Evolutionary conservation across 2,329 filamentous ascomycete species (phyloP), one percentile per base, ranked within the genome.

Genomic region (Aspergillus sp.): DNA sequence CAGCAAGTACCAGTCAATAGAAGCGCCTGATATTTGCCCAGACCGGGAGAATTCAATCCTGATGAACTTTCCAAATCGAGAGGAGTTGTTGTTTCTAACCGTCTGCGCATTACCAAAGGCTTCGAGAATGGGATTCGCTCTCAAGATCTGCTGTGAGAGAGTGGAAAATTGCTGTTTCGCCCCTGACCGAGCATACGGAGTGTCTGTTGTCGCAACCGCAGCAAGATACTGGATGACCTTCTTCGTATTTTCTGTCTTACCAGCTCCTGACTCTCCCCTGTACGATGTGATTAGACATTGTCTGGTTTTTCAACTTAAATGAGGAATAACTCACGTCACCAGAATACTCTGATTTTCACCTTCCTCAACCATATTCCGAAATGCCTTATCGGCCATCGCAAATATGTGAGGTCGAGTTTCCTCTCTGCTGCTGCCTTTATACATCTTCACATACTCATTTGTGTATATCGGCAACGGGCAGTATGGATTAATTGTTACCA

Each of bases 201-300:
- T 83, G 47, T 97, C 91, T 0, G 88, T 82, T 34, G 88, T 86
- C 7, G 93, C 93, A 37, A 98, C 93, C 1, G 93, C 90, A 10
- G 93, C 93, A 35, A 98, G 81, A 61, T 98, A 98, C 60, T 98
- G 94, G 43, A 98, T 98, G 55, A 98, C 93, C 66, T 98, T 98
- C 64, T 98, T 98, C 11, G 93, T 98, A 64, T 98, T 98, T 65
- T 98, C 93, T 0, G 93, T 98, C 72, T 98, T 98, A 56, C 93
- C 93, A 30, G 93, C 93, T 62, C 93, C 93, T 12, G 93, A 98
- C 71, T 98, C 93, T 68, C 93, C 93, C 3, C 76, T 78, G 43
- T 39, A 29, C 33, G 3, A 13, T 28, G 13, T 19, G 19, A 19
- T 19, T 19, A 19, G 19, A 19, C 19, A 19, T 19, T 19, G 19